phyloP scores from a whole-genome alignment of 140 eudicot species.

The Anethum foeniculum region DNA sequence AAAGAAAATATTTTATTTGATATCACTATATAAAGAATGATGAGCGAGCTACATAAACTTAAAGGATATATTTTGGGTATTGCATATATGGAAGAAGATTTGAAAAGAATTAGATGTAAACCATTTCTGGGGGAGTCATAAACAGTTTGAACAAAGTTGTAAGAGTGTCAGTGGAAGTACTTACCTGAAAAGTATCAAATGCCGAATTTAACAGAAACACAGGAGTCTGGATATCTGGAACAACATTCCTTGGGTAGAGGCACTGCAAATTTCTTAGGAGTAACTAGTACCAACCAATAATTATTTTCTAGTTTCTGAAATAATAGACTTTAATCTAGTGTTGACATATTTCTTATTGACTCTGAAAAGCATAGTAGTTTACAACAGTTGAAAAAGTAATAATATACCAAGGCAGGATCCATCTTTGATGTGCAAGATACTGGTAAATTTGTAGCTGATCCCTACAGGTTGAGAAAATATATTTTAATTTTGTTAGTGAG shows the following conservation, averaged over 20 bases:
- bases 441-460: neutral
- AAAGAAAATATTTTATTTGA: neutral
- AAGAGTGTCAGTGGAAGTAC: neutral
- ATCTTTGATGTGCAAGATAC: slow-evolving; percentile 8
- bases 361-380: neutral
- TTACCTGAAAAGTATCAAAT: slow-evolving; percentile 6
- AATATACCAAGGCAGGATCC: neutral
- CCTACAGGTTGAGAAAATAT: neutral
- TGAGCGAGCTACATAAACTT: too few species aligned
- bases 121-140: neutral
- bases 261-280: neutral
- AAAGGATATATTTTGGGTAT: too few species aligned
- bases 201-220: neutral
- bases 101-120: neutral
- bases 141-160: neutral
- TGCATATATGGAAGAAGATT: neutral
- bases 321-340: neutral
- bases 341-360: neutral
- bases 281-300: neutral
- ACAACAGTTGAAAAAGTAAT: neutral
- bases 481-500: neutral
- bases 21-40: too few species aligned
- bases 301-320: neutral
- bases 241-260: neutral
- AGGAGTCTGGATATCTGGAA: slow-evolving; percentile 1